These are phyloP conservation scores for Heracleum sosnowskyi DNA, from an alignment of 129 eudicot species.

Conservation along the genomic window DNA sequence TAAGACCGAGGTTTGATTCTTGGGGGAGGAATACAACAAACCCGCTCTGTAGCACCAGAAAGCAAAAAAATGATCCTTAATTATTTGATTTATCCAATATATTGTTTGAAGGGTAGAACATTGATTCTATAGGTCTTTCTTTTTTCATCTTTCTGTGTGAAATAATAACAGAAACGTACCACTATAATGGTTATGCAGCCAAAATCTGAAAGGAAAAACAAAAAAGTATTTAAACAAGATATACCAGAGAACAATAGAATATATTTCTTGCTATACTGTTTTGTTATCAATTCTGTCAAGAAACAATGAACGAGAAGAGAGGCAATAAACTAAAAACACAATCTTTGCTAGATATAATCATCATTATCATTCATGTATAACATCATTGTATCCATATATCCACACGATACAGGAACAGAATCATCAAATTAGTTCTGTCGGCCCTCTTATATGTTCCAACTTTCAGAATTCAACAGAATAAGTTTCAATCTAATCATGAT, in stretches of 20 bases:
- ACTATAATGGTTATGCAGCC: too few species aligned
- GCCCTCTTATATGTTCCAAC: background rate
- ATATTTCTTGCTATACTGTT: background rate
- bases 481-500: background rate
- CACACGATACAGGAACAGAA: background rate
- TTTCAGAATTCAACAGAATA: background rate
- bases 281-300: background rate
- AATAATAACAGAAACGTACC: background rate
- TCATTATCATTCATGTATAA: background rate
- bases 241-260: background rate
- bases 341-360: background rate
- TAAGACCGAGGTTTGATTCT: background rate
- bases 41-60: too few species aligned
- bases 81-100: too few species aligned
- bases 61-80: background rate
- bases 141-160: background rate
- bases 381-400: background rate
- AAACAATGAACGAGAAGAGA: background rate
- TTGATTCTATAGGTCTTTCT: background rate
- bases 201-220: background rate
- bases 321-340: background rate
- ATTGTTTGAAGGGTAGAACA: background rate
- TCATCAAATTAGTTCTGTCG: slow-evolving; percentile 4
- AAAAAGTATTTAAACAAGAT: background rate
- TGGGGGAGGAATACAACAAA: background rate